A percentile compares a stretch with the other conserved stretches of the same genome.
Conservation (phyloP, 805 yeast species). For the Zygoascus biomembranicola region DNA sequence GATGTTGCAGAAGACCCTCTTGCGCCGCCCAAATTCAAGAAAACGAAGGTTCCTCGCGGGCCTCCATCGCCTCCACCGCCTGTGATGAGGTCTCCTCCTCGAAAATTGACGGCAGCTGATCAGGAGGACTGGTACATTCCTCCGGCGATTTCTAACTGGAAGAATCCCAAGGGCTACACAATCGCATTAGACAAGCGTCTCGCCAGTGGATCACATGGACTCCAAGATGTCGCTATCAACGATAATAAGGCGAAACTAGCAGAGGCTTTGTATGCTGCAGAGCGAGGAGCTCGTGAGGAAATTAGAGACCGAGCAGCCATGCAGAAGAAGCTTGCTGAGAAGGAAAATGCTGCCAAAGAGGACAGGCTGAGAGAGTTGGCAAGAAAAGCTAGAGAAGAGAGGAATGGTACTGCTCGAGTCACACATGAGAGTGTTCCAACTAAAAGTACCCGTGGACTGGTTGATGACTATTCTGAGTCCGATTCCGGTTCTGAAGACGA, state of each 20-base stretch:
- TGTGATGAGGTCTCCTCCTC: slow-evolving; percentile 42
- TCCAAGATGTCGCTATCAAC: slow-evolving; percentile 35
- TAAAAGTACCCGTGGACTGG: background rate
- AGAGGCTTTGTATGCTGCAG: slow-evolving; percentile 66
- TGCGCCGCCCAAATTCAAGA: slow-evolving; percentile 70
- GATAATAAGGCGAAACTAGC: slow-evolving; percentile 56
- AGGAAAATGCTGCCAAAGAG: slow-evolving; percentile 43
- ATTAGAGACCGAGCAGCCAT: slow-evolving; percentile 42
- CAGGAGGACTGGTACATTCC: slow-evolving; percentile 82
- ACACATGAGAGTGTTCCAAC: background rate
- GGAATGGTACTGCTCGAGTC: slow-evolving; percentile 7
- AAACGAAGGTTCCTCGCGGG: slow-evolving; percentile 62
- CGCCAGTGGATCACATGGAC: slow-evolving; percentile 40
- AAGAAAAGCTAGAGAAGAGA: slow-evolving; percentile 36
- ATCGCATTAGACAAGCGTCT: slow-evolving; percentile 72
- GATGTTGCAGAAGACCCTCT: slow-evolving; percentile 73
- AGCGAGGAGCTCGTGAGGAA: slow-evolving; percentile 48
- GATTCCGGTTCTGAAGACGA: slow-evolving; percentile 8
- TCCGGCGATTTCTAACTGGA: slow-evolving; percentile 90
- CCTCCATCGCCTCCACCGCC: slow-evolving; percentile 69
- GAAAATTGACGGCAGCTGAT: slow-evolving; percentile 57
- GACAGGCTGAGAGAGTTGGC: slow-evolving; percentile 45
- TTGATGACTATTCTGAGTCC: background rate
- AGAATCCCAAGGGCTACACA: slow-evolving; percentile 84
- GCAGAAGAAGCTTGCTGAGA: slow-evolving; percentile 42